A percentile compares a stretch with the other conserved stretches of the same genome.
Conservation (phyloP, 495 filamentous ascomycete species). For the Hypoxylon lenormandii region DNA sequence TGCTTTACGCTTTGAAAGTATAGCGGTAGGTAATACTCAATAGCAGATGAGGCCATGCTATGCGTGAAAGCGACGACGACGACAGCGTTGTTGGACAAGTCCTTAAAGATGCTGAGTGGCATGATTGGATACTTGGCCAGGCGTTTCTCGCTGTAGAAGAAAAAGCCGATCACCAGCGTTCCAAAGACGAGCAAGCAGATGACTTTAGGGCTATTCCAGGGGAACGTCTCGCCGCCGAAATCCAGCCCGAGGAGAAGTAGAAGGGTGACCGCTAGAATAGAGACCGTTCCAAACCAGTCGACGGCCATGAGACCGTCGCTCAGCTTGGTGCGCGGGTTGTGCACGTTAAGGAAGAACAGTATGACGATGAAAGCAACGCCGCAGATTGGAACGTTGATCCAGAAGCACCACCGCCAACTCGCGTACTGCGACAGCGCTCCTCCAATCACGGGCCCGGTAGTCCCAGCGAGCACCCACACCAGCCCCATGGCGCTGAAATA, state of each 20-base stretch:
- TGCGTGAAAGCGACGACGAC: constrained; percentile 69
- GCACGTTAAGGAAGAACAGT: constrained; percentile 69
- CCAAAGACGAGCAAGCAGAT: constrained; percentile 79
- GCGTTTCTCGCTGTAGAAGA: constrained; percentile 72
- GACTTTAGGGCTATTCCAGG: constrained; percentile 75
- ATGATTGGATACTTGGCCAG: constrained; percentile 77
- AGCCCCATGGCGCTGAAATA: constrained; percentile 62
- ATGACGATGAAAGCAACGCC: constrained; percentile 65
- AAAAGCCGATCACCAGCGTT: constrained; percentile 65
- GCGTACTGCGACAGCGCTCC: constrained; percentile 70
- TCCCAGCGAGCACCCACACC: constrained; percentile 75
- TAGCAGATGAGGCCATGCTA: constrained; percentile 57
- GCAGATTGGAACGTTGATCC: constrained; percentile 71
- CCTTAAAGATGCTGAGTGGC: constrained; percentile 71
- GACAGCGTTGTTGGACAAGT: constrained; percentile 67
- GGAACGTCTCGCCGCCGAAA: constrained; percentile 74
- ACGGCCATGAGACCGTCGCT: constrained; percentile 61
- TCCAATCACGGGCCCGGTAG: constrained; percentile 75
- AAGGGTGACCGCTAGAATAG: constrained; percentile 72
- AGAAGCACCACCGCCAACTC: constrained; percentile 53
- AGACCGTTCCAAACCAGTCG: constrained; percentile 66
- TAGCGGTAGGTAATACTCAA: constrained; percentile 75
- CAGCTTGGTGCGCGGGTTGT: constrained; percentile 69
- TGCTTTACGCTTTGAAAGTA: constrained; percentile 79
- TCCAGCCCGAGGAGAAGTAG: constrained; percentile 81